phyloP scores from a whole-genome alignment of 139 green algal species.

The Trebouxia sp. region DNA sequence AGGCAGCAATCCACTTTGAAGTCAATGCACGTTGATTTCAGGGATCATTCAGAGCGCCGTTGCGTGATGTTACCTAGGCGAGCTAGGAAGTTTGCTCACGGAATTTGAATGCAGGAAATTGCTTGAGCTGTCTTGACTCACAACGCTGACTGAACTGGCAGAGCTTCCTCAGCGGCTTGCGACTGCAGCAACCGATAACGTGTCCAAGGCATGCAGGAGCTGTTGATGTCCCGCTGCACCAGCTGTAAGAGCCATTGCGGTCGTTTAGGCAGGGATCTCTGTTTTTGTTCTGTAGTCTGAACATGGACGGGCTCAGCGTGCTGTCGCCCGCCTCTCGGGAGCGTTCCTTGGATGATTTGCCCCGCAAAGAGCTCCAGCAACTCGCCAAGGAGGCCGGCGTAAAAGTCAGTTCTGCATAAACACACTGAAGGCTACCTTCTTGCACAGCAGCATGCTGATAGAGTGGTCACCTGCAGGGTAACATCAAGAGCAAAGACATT shows the following conservation, averaged over 20 bases:
- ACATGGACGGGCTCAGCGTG: background rate
- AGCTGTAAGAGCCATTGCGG: too few species aligned
- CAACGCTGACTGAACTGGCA: too few species aligned
- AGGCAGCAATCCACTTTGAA: too few species aligned
- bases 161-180: too few species aligned
- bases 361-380: constrained; percentile 22
- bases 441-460: background rate
- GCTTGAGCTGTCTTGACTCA: constrained; percentile 17
- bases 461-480: background rate
- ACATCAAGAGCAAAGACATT: constrained; percentile 26
- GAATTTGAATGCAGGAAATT: constrained; percentile 17
- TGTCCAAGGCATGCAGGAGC: too few species aligned
- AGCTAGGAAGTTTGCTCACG: too few species aligned
- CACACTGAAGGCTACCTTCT: background rate
- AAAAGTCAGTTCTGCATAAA: background rate
- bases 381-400: constrained; percentile 23
- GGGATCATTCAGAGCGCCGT: too few species aligned
- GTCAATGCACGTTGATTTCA: too few species aligned
- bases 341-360: background rate
- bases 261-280: too few species aligned
- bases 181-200: too few species aligned
- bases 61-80: too few species aligned
- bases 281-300: background rate
- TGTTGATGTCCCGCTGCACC: too few species aligned
- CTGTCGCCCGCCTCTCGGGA: constrained; percentile 2